Base-by-base conservation (phyloP, 352 stramenopile genomes). In the Globisporangium megalacanthum region DNA sequence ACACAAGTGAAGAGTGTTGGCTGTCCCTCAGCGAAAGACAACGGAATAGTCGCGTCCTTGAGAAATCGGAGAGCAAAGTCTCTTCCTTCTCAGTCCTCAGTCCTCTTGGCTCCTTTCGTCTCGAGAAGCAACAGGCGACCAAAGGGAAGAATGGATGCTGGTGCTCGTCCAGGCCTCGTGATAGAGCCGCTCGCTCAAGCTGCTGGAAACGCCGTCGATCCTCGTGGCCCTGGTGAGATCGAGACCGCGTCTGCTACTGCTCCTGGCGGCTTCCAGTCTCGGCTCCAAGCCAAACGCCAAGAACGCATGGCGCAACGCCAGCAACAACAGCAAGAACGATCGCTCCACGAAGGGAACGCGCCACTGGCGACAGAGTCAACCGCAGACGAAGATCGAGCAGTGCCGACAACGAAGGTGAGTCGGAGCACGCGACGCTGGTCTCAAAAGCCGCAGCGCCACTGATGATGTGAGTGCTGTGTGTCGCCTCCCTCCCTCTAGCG, bases 201-300 rank as follows among this genome's bases (percentile, higher is more conserved):
- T 35, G 22, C 22, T 39, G 48, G 10, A 3, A 15, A 15, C 20
- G 49, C 0, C 13, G n/a, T n/a, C 20, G 49, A 41, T 15, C 22
- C 17, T 15, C 20, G 6, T 44, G 49, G 31, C 4, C 29, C 10
- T 44, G 17, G 8, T 44, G 17, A 29, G 35, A 39, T 39, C 7
- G 31, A 22, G 20, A 33, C 25, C 5, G 8, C 33, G 6, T 17
- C 31, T 39, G 9, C 31, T 29, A 19, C 44, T 7, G 54, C 14
- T n/a, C n/a, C n/a, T 1, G 17, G 42, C 1, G 42, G 58, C 9
- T 82, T 79, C 41, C 76, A 84, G 41, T 89, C 81, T 1, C 68
- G 68, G 7, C 56, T 89, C 7, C 76, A 73, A 19, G 77, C 81
- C 9, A 91, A 91, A 54, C 70, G 76, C 9, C 75, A 86, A 19